Conservation (phyloP, 1,284 basidiomycete species). For the Schizophyllum amplum region DNA sequence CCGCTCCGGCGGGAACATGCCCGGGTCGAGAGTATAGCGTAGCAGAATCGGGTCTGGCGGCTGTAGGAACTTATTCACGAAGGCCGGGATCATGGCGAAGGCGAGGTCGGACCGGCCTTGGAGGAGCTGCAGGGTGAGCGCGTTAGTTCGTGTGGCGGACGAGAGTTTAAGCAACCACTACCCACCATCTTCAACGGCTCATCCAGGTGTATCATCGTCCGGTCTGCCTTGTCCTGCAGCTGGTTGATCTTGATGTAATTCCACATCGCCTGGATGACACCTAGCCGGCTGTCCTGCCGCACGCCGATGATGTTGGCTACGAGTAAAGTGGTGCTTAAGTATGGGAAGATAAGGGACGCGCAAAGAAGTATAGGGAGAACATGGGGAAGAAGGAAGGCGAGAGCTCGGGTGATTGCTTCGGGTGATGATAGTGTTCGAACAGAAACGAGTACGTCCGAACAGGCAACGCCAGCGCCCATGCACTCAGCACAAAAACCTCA, state of each 20-base stretch:
- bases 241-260: slow-evolving; percentile 85
- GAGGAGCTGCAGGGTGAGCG: slow-evolving; percentile 49
- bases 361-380: not conserved
- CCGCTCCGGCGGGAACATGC: slow-evolving; percentile 48
- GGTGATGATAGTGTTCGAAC: too few relatives aligned
- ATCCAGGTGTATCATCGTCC: slow-evolving; percentile 72
- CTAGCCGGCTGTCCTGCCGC: slow-evolving; percentile 81
- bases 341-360: not conserved
- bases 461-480: too few relatives aligned
- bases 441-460: too few relatives aligned
- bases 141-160: not conserved
- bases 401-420: too few relatives aligned
- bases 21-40: slow-evolving; percentile 68
- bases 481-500: too few relatives aligned
- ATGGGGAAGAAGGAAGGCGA: not conserved
- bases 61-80: slow-evolving; percentile 74
- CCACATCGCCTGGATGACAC: slow-evolving; percentile 83
- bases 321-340: not conserved
- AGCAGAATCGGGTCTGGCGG: slow-evolving; percentile 81
- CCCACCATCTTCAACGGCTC: slow-evolving; percentile 59
- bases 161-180: slow-evolving; percentile 8
- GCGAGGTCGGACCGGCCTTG: slow-evolving; percentile 44
- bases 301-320: slow-evolving; percentile 64
- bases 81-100: slow-evolving; percentile 82
- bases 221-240: slow-evolving; percentile 87